A percentile compares a stretch with the other conserved stretches of the same genome.
These are phyloP conservation scores for Calonectria henricotiae DNA, from an alignment of 2,329 filamentous ascomycete genomes.

Conservation along the genomic window DNA sequence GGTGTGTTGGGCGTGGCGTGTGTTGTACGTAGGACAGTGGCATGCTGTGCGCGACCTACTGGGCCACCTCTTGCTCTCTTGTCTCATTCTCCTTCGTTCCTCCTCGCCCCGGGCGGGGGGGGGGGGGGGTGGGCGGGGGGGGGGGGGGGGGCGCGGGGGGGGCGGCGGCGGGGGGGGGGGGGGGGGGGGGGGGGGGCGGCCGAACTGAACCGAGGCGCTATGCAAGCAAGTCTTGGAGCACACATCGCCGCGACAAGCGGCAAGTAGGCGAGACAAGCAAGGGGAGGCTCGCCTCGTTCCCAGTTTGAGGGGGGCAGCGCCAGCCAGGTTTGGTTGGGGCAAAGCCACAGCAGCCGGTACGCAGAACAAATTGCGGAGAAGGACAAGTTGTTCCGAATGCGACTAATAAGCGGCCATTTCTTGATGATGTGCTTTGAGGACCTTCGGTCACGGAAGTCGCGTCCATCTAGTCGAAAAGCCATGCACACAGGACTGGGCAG, in stretches of 20 bases:
- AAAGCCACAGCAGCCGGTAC: constrained; percentile 40
- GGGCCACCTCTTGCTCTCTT: no score
- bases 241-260: constrained; percentile 18
- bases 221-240: constrained; percentile 13
- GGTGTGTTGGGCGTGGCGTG: no score
- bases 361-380: constrained; percentile 7
- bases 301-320: background rate
- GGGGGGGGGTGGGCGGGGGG: no score
- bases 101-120: no score
- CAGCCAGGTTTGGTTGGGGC: constrained; percentile 32
- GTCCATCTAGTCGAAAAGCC: constrained; percentile 11
- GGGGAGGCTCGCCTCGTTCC: background rate
- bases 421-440: background rate
- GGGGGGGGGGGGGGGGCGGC: background rate
- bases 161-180: no score
- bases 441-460: background rate
- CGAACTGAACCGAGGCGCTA: background rate
- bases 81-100: no score
- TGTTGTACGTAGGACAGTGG: no score
- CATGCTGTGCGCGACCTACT: no score
- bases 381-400: background rate
- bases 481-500: constrained; percentile 16
- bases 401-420: constrained; percentile 6
- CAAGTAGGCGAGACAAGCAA: constrained; percentile 29
- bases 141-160: no score